These are phyloP conservation scores for Psidium guajava DNA, from an alignment of 345 rosid genomes.

Conservation along the genomic window DNA sequence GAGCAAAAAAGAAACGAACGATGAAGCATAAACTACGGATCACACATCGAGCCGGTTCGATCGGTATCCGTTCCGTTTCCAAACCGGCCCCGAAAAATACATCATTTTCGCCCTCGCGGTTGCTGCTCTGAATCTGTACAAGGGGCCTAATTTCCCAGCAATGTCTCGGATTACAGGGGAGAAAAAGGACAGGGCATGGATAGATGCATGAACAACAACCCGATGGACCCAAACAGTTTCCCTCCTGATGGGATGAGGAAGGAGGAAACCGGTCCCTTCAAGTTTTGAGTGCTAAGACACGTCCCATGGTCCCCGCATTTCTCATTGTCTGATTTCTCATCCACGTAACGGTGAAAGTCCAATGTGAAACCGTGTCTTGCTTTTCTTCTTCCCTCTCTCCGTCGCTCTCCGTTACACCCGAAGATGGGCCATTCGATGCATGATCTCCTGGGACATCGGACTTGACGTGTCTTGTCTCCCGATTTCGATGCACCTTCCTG, in stretches of 20 bases:
- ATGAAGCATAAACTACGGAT: no score
- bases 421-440: not conserved
- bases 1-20: no score
- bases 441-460: not conserved
- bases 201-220: not conserved
- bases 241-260: not conserved
- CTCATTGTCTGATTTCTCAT: not conserved
- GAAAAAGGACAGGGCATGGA: not conserved
- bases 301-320: not conserved
- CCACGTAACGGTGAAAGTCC: not conserved
- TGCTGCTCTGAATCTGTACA: not conserved
- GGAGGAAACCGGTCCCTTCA: not conserved
- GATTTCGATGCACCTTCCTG: not conserved
- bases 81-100: no score
- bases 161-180: not conserved
- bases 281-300: not conserved
- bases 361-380: not conserved
- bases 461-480: not conserved
- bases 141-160: not conserved
- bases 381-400: not conserved
- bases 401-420: not conserved
- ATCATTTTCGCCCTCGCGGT: not conserved
- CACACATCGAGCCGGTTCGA: not conserved
- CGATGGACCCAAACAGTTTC: not conserved
- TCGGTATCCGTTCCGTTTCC: not conserved